A percentile compares a stretch with the other conserved stretches of the same genome.
Conservation (phyloP, 345 rosid genomes). For the Durio zibethinus region DNA sequence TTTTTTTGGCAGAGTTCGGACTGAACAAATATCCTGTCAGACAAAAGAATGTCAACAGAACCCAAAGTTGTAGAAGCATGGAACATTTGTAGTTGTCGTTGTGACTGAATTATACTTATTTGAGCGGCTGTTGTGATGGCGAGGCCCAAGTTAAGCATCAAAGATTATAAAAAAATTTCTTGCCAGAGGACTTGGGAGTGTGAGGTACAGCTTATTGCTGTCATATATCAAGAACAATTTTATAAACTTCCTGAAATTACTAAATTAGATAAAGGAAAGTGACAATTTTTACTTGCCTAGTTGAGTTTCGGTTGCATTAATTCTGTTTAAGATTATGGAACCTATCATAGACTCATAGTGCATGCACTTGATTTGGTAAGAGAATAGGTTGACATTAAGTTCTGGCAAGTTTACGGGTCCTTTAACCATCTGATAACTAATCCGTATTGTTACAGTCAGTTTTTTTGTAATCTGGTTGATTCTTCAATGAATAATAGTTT, state of each 20-base stretch:
- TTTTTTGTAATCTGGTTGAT: not conserved
- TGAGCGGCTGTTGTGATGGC: not conserved
- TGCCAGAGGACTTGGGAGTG: not conserved
- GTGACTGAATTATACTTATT: not conserved
- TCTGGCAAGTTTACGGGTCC: not conserved
- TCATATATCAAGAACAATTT: not conserved
- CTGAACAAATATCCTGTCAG: not conserved
- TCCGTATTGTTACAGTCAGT: not conserved
- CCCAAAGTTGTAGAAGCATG: not conserved
- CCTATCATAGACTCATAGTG: not conserved
- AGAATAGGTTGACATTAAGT: not conserved
- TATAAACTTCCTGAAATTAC: constrained; percentile 2
- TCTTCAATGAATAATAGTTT: not conserved
- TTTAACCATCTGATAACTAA: not conserved
- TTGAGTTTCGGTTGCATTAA: not conserved
- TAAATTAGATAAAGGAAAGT: not conserved
- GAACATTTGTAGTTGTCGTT: not conserved
- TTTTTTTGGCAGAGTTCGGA: constrained; percentile 1
- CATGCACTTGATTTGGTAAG: not conserved
- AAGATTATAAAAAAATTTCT: not conserved
- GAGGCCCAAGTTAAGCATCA: not conserved
- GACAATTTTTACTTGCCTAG: not conserved
- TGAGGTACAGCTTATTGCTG: not conserved
- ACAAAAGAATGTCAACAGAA: not conserved
- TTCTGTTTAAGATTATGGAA: not conserved